Evolutionary conservation across 805 yeast species (phyloP).

Genomic region (Myxozyma mucilagina): DNA sequence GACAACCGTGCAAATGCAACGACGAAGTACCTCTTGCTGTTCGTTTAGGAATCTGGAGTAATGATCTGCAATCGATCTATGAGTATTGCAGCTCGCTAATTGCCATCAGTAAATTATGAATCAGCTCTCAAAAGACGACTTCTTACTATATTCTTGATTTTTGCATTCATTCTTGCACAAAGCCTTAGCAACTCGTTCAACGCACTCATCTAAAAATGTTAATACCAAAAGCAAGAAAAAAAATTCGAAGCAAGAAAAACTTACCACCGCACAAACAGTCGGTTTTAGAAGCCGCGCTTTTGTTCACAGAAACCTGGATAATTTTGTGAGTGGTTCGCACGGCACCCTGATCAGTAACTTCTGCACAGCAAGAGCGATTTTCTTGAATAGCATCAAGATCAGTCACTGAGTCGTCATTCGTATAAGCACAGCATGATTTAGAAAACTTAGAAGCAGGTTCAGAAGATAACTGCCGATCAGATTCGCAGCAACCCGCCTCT

Average conservation of each 20-base stretch:
- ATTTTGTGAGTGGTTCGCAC: slow-evolving; percentile 4
- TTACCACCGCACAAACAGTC: slow-evolving; percentile 17
- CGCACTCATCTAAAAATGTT: slow-evolving; percentile 7
- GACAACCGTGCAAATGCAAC: slow-evolving; percentile 18
- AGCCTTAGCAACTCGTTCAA: slow-evolving; percentile 8
- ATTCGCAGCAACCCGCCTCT: background rate
- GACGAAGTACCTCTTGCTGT: slow-evolving; percentile 16
- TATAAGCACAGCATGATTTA: background rate
- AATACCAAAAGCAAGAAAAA: background rate
- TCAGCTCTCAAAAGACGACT: background rate
- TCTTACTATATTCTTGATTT: slow-evolving; percentile 3
- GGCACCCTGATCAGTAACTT: background rate
- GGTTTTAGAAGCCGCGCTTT: background rate
- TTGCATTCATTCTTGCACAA: slow-evolving; percentile 20
- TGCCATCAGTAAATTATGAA: background rate
- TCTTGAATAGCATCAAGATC: too few relatives aligned
- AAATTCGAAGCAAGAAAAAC: background rate
- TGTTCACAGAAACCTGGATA: slow-evolving; percentile 1
- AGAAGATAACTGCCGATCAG: background rate
- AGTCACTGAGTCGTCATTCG: too few relatives aligned
- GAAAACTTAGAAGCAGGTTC: background rate
- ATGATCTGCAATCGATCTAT: slow-evolving; percentile 16
- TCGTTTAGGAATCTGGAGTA: slow-evolving; percentile 13
- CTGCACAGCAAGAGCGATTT: slow-evolving; percentile 5
- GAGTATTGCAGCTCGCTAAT: slow-evolving; percentile 6